phyloP scores from a whole-genome alignment of 495 filamentous ascomycete species.

The Aspergillus haitiensis region DNA sequence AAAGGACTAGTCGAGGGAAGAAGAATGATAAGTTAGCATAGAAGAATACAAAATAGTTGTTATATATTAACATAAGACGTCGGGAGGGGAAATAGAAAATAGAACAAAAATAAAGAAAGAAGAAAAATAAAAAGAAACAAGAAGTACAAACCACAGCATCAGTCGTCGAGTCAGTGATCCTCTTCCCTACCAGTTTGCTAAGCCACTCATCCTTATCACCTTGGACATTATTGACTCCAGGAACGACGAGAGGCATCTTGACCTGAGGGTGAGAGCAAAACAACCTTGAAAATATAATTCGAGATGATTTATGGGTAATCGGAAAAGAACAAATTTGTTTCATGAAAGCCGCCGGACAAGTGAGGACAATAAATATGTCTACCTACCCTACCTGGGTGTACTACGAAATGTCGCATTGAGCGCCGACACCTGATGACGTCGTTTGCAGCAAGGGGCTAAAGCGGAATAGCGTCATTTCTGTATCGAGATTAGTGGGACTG shows the following conservation, averaged over 20 bases:
- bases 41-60: slow-evolving; percentile 6
- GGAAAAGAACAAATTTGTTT: neutral
- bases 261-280: neutral
- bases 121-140: neutral
- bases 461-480: neutral
- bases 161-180: slow-evolving; percentile 48
- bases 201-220: slow-evolving; percentile 64
- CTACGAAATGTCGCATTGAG: no score
- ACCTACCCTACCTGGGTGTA: no score
- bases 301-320: neutral
- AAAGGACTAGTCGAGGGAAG: slow-evolving; percentile 56
- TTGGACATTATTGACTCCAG: slow-evolving; percentile 59
- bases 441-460: neutral
- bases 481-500: neutral
- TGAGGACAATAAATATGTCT: neutral
- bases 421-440: neutral
- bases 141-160: slow-evolving; percentile 50
- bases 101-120: neutral
- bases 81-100: neutral
- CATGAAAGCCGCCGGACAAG: neutral
- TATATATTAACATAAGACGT: neutral
- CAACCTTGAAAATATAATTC: neutral
- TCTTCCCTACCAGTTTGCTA: slow-evolving; percentile 77
- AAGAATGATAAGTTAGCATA: neutral
- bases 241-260: slow-evolving; percentile 79